Base-by-base conservation (phyloP, 2,329 filamentous ascomycete genomes). In the Apiospora saccharicola region DNA sequence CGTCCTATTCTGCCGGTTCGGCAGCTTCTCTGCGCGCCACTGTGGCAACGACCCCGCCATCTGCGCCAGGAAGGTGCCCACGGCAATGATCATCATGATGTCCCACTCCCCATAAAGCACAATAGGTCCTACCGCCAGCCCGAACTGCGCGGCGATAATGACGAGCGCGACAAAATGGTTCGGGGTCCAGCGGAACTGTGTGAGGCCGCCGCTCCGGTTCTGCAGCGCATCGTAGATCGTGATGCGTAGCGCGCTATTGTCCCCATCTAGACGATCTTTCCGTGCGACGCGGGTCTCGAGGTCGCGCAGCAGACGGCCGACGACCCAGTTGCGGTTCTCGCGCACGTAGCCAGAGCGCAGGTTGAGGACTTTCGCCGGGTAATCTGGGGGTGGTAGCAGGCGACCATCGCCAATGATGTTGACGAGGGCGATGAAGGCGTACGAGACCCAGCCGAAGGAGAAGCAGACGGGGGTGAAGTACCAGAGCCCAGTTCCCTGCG, bases 391-490 rank as follows among this genome's bases (percentile, higher is more conserved):
- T 0, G 76, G 75, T 1, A 78, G 70, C 1, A 78, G 61, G 13
- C 73, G 71, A 12, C 74, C 74, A 14, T 78, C 75, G 19, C 76
- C 76, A 22, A 76, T 67, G 57, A 75, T 61, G 30, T 26, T 43
- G 14, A 74, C 49, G n/a, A 77, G 68, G 0, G 72, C 70, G 19
- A 71, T 68, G 26, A 78, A 74, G n/a, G 75, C 72, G 47, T 78
- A 78, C 0, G 75, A 68, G 1, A 77, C 75, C 68, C 76, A 77
- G 1, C 76, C 75, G 44, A 78, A 77, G 1, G 76, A 77, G 44
- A 78, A 78, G 67, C 73, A 75, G 4, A 77, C 76, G 2, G 77
- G 74, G 0, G 71, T 75, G 37, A 70, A 75, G 5, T 57, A 24
- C 26, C n/a, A 67, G 5, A 19, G 16, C 0, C 75, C 76, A 0